Evolutionary conservation across 441 rosid species (phyloP).

Genomic region (Euphorbia schlechtendalii): DNA sequence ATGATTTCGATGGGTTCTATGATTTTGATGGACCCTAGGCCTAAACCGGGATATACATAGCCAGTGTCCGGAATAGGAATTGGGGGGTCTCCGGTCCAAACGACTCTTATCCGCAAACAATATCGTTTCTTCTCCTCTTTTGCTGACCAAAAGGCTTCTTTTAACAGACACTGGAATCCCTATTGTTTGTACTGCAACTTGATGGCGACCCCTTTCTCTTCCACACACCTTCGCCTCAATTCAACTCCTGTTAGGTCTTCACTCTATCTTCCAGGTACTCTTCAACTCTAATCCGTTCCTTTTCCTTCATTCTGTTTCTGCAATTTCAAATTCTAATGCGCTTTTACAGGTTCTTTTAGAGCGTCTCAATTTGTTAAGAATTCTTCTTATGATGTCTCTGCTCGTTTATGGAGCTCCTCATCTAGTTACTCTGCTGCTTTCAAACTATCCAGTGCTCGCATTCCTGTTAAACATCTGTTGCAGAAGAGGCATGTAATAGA

Average conservation of each 20-base stretch:
- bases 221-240: conserved; percentile 26
- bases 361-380: conserved; percentile 14
- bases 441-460: conserved; percentile 25
- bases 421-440: conserved; percentile 27
- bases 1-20: too few relatives aligned
- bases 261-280: conserved; percentile 38
- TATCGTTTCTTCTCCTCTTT: neutral
- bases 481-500: conserved; percentile 42
- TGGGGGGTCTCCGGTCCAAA: neutral
- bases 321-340: neutral
- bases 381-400: neutral
- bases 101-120: neutral
- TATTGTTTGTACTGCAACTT: neutral
- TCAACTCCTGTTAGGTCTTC: conserved; percentile 32
- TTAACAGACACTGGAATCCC: neutral
- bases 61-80: too few relatives aligned
- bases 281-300: neutral
- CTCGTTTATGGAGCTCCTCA: conserved; percentile 30
- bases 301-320: neutral
- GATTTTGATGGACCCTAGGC: too few relatives aligned
- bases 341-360: conserved; percentile 32
- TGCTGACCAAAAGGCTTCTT: neutral
- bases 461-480: conserved; percentile 25
- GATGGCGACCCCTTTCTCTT: conserved; percentile 51
- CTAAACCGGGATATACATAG: too few relatives aligned